A percentile compares a stretch with the other conserved stretches of the same genome.
Conservation (phyloP, 352 stramenopile species). For the Phytophthora parvispora region DNA sequence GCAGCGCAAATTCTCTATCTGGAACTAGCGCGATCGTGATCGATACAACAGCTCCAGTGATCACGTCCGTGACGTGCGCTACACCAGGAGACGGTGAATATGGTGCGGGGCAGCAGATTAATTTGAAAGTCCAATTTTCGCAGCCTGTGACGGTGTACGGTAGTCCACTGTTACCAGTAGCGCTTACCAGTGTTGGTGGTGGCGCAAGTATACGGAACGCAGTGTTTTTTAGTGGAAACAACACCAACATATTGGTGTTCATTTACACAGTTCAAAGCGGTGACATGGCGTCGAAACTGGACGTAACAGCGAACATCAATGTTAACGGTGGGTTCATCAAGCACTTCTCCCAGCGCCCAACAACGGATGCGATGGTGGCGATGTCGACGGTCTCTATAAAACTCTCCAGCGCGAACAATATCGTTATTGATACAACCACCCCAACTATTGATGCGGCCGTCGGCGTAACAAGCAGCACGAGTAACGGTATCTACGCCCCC, state of each 20-base stretch:
- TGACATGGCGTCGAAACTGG: slow-evolving; percentile 56
- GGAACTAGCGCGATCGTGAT: slow-evolving; percentile 70
- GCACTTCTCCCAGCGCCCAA: slow-evolving; percentile 74
- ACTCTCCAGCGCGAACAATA: slow-evolving; percentile 61
- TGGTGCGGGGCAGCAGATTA: slow-evolving; percentile 70
- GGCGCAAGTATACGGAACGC: slow-evolving; percentile 45
- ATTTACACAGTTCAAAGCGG: slow-evolving; percentile 73
- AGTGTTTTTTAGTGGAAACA: slow-evolving; percentile 70
- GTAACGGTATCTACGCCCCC: slow-evolving; percentile 72
- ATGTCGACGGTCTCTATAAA: slow-evolving; percentile 62
- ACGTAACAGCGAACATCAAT: slow-evolving; percentile 65
- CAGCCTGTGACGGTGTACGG: slow-evolving; percentile 74
- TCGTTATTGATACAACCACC: slow-evolving; percentile 71
- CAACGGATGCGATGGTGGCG: slow-evolving; percentile 55
- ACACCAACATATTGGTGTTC: slow-evolving; percentile 75
- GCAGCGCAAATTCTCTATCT: slow-evolving; percentile 49
- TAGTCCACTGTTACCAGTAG: slow-evolving; percentile 56
- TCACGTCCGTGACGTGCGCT: slow-evolving; percentile 60
- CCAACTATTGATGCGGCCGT: slow-evolving; percentile 64
- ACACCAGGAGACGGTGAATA: slow-evolving; percentile 76
- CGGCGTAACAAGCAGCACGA: slow-evolving; percentile 61
- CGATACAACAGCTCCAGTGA: slow-evolving; percentile 73
- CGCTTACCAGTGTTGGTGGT: slow-evolving; percentile 54
- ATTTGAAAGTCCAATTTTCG: slow-evolving; percentile 70
- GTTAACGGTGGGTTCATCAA: slow-evolving; percentile 79